Base-by-base conservation (phyloP, 805 yeast species). In the Candida sonorensis region DNA sequence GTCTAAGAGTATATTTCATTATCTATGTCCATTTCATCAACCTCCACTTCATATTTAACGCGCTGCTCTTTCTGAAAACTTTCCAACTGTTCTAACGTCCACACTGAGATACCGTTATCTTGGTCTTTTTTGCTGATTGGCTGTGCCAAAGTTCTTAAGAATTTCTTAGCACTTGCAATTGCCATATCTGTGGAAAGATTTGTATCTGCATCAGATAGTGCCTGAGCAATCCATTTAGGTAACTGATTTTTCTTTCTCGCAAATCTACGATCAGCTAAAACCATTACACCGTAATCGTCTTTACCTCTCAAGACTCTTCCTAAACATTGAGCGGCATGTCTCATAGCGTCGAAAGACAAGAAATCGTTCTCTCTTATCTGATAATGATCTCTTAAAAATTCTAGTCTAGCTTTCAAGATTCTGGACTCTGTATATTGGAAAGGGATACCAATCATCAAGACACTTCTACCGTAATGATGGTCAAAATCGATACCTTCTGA, bases 401-500 rank as follows among this genome's bases (percentile, higher is more conserved):
- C 98, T 27, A 92, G 64, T 31, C 99, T 72, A 1, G 99, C 98
- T 48, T 92, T 92, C 48, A 92, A 66, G 42, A 92, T 92, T 51
- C 97, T 77, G 4, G 97, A 88, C 54, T 92, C 98, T 0, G 99
- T 92, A 58, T 92, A 92, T 67, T 92, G 99, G 69, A 92, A 92
- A 0, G 99, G 99, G 44, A 92, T 94, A 44, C 99, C 99, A 59
- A 92, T 90, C 97, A 92, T 90, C 39, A 92, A 66, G 40, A 92
- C 99, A 0, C 97, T 86, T 51, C 99, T 75, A 10, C 98, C 99
- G 56, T 83, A 92, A 44, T 92, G 98, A 55, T 92, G 96, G 54
- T 92, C 97, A 63, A 92, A 92, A 86, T 92, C 99, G 46, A 92
- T 92, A 40, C 99, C 99, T 59, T 92, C 99, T 1, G 95, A 83